Evolutionary conservation across 805 yeast genomes (phyloP).

Genomic region (Candida qinlingensis): DNA sequence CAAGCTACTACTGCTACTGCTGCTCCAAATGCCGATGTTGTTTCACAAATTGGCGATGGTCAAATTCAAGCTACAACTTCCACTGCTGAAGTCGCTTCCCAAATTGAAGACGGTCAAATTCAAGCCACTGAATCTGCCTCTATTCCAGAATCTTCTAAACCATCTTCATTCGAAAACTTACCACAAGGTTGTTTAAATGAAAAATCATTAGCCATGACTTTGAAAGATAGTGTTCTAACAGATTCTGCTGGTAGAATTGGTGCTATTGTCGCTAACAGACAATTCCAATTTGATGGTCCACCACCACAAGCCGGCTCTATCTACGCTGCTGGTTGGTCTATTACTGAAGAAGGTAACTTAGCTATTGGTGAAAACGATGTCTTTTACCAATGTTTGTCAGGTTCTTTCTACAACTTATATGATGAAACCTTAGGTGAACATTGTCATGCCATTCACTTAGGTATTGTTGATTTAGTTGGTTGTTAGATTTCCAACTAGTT

Average conservation of each 20-base stretch:
- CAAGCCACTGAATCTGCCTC: constrained; percentile 15
- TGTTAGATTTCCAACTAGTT: constrained; percentile 33
- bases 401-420: constrained; percentile 74
- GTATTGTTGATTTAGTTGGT: constrained; percentile 49
- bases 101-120: constrained; percentile 20
- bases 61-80: constrained; percentile 15
- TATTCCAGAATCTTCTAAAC: constrained; percentile 25
- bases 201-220: constrained; percentile 49
- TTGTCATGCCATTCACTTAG: constrained; percentile 58
- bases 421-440: constrained; percentile 57
- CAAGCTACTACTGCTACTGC: constrained; percentile 2
- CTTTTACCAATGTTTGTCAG: constrained; percentile 73
- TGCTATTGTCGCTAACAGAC: constrained; percentile 76
- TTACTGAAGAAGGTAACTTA: constrained; percentile 49
- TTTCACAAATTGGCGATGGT: constrained; percentile 7
- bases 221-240: constrained; percentile 44
- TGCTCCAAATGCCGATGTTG: constrained; percentile 1
- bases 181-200: constrained; percentile 40
- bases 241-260: constrained; percentile 67
- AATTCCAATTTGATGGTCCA: constrained; percentile 83
- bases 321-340: constrained; percentile 64
- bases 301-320: constrained; percentile 79
- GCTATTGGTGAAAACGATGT: constrained; percentile 57
- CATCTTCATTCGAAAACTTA: constrained; percentile 20
- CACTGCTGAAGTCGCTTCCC: constrained; percentile 19